Percentiles rank a stretch among this genome's conserved stretches.
phyloP scores from a whole-genome alignment of 2,329 filamentous ascomycete species.

The Neopestalotiopsis clavispora region DNA sequence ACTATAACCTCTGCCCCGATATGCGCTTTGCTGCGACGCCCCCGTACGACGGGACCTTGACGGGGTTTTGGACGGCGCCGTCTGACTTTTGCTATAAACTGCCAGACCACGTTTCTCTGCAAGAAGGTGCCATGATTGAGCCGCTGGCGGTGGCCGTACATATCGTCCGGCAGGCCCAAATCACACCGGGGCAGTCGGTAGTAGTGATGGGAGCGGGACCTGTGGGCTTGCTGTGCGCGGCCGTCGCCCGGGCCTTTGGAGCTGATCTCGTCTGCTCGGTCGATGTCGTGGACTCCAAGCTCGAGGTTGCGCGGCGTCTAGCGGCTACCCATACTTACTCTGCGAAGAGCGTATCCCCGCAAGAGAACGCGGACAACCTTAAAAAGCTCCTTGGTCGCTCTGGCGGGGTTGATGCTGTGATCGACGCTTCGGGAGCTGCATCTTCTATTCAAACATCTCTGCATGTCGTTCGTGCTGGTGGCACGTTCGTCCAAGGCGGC shows the following conservation, averaged over 20 bases:
- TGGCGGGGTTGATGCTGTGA: slow-evolving; percentile 74
- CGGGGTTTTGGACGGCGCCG: slow-evolving; percentile 82
- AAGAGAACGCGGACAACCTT: slow-evolving; percentile 76
- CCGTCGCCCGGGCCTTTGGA: slow-evolving; percentile 85
- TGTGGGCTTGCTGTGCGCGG: slow-evolving; percentile 85
- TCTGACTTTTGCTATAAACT: slow-evolving; percentile 94
- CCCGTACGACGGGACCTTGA: slow-evolving; percentile 86
- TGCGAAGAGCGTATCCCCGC: slow-evolving; percentile 65
- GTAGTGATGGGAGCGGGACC: slow-evolving; percentile 88
- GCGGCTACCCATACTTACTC: slow-evolving; percentile 74
- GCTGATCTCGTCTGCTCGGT: slow-evolving; percentile 82
- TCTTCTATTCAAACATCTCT: slow-evolving; percentile 77
- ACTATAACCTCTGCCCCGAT: slow-evolving; percentile 87
- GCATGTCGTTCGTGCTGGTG: slow-evolving; percentile 72
- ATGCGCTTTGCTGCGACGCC: slow-evolving; percentile 95
- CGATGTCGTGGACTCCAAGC: slow-evolving; percentile 80
- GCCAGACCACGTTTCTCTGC: slow-evolving; percentile 74
- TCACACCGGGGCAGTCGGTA: slow-evolving; percentile 76
- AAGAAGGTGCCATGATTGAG: slow-evolving; percentile 91
- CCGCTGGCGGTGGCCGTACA: slow-evolving; percentile 87
- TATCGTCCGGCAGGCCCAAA: slow-evolving; percentile 74
- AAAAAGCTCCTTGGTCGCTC: slow-evolving; percentile 66
- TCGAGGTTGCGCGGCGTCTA: slow-evolving; percentile 78
- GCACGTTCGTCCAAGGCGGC: slow-evolving; percentile 82
- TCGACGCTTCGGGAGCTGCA: slow-evolving; percentile 81